Evolutionary conservation across 106 monocot species (phyloP), one percentile per base, ranked within the genome.

Genomic region (Xerophyta viscosa): DNA sequence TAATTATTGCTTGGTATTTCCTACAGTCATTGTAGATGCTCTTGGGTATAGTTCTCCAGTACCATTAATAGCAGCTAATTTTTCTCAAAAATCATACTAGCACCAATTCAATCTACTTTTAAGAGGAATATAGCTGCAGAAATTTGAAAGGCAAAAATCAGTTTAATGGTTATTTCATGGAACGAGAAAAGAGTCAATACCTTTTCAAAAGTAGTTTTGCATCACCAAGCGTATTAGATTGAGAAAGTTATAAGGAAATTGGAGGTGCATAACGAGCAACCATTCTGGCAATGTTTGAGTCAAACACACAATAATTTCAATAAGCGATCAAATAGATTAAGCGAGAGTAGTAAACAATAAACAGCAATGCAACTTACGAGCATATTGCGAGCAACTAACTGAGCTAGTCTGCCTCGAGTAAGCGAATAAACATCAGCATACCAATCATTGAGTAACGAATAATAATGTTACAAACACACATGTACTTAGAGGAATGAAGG

Each of bases 231-330:
- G 78, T 54, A 96, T 96, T 37, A 96, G 72, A 81, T 96, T 96
- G 26, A 96, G 75, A 54, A 96, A 96, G 48, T 96, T 96, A 61
- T 96, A 96, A 47, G 83, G n/a, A 96, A 71, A 96, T 88, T 11
- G 94, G 94, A 58, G 94, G 84, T 49, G 94, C 94, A 73, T 96
- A 96, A 57, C 94, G 65, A 46, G 94, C 94, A 73, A 96, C 94
- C 94, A 96, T 96, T 68, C 94, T 96, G 73, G 50, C 44, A 64
- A 50, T 36, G 33, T 36, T 36, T 36, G 33, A 11, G 11, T 6
- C 33, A 36, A 36, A 36, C 11, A 36, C 11, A 11, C 33, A 56
- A 20, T 50, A 6, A 62, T 8, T 62, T 46, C 14, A 39, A 30
- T 17, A 56, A 43, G 20, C 30, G 56, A 31, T 4, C 21, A 21